Evolutionary conservation across 257 asterid species (phyloP), one percentile per base, ranked within the genome.

Genomic region (Galeopsis tetrahit): DNA sequence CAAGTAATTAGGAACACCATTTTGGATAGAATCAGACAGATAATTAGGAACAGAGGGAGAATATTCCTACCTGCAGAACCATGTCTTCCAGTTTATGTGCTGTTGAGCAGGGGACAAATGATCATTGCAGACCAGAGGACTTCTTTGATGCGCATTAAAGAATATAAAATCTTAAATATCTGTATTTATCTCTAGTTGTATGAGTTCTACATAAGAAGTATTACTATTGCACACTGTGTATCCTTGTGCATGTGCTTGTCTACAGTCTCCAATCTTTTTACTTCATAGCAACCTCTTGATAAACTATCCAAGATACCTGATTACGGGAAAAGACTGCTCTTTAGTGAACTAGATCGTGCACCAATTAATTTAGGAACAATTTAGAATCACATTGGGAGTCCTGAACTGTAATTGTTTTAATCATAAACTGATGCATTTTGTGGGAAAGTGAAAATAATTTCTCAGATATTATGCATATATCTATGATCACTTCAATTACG

Each of bases 91-190:
- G 38, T n/a, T 55, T 63, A 32, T 73, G 68, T 51, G 63, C 56
- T 69, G 28, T 73, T 78, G 63, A 72, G 57, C 44, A 44, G 36
- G 21, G 69, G 67, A 38, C 55, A 51, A 44, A 63, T 74, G 70
- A 43, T 42, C 39, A 35, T n/a, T 69, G 69, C 65, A 35, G 65
- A 59, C 6, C 31, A 11, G 6, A 59, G 39, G 14, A 46, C 43
- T 28, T 69, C 46, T 56, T 33, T 55, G 42, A 28, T 51, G 34
- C 35, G 21, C 68, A 74, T 33, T 35, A 21, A 42, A 56, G 40
- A 62, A 48, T 15, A 58, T 32, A 52, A 39, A 21, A 17, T 68
- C 38, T 21, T 34, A 10, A 43, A 44, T 63, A 42, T 53, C 34
- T 36, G 43, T 42, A 14, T 66, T 44, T 44, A 2, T 46, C 36